Percentiles rank a stretch among this genome's conserved stretches.
Conservation (phyloP, 306 rosid genomes). For the Rubus idaeus region DNA sequence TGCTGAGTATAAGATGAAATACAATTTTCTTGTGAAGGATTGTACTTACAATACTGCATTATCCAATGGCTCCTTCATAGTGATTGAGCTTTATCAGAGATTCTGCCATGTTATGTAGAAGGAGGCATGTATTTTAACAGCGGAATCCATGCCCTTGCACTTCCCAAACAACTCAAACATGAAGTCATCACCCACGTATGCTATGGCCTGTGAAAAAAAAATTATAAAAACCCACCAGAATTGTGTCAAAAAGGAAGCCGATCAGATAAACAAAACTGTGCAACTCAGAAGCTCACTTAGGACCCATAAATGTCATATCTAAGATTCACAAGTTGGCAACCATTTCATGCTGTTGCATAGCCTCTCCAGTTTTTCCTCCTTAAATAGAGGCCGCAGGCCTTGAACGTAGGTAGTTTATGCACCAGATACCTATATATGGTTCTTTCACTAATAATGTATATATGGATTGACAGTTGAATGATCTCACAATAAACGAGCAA, state of each 20-base stretch:
- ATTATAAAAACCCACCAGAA: background rate
- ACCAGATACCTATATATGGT: background rate
- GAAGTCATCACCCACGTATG: slow-evolving; percentile 86
- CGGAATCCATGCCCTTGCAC: slow-evolving; percentile 79
- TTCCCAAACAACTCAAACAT: slow-evolving; percentile 89
- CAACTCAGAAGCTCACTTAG: slow-evolving; percentile 4
- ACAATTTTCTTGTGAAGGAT: background rate
- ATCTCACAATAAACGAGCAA: background rate
- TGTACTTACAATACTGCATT: slow-evolving; percentile 68
- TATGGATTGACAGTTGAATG: background rate
- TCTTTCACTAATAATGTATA: background rate
- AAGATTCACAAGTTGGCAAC: slow-evolving; percentile 48
- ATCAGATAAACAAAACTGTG: background rate
- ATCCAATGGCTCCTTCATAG: slow-evolving; percentile 76
- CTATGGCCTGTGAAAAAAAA: slow-evolving; percentile 56
- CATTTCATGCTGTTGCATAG: slow-evolving; percentile 96
- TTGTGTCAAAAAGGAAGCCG: slow-evolving; percentile 12
- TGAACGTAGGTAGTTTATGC: background rate
- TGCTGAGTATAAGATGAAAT: too few species aligned
- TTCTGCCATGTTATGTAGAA: slow-evolving; percentile 59
- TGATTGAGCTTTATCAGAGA: slow-evolving; percentile 77
- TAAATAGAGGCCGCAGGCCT: slow-evolving; percentile 36
- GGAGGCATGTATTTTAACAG: slow-evolving; percentile 93
- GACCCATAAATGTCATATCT: slow-evolving; percentile 10
- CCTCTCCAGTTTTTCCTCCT: slow-evolving; percentile 84